These are phyloP conservation scores for Trypanosoma cruzi DNA, from an alignment of 208 protist genomes.

Conservation along the genomic window DNA sequence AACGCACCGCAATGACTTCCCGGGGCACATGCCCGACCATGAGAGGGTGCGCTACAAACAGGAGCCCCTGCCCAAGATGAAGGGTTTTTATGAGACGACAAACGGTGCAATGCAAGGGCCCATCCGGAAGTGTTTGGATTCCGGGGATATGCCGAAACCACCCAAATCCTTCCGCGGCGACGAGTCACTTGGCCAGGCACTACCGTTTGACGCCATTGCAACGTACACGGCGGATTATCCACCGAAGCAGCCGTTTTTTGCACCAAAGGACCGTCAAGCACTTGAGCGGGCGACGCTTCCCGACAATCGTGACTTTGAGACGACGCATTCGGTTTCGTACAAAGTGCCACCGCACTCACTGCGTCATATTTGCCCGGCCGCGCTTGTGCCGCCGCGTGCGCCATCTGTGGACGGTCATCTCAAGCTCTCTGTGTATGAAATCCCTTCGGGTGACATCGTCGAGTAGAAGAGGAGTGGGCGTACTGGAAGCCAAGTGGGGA, in stretches of 20 bases:
- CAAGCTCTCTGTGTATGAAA: constrained; percentile 88
- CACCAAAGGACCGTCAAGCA: constrained; percentile 28
- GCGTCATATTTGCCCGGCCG: constrained; percentile 72
- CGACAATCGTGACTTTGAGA: constrained; percentile 89
- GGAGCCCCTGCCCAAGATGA: constrained; percentile 77
- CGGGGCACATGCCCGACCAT: constrained; percentile 82
- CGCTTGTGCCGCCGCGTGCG: constrained; percentile 67
- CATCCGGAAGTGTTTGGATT: constrained; percentile 54
- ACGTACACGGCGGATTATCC: constrained; percentile 90
- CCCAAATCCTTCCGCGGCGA: constrained; percentile 79
- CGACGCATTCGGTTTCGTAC: constrained; percentile 61
- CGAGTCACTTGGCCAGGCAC: constrained; percentile 45
- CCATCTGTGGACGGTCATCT: constrained; percentile 83
- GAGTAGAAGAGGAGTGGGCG: constrained; percentile 18
- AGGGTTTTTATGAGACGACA: constrained; percentile 82
- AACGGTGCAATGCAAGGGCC: constrained; percentile 83
- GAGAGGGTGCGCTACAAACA: constrained; percentile 65
- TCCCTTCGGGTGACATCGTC: constrained; percentile 73
- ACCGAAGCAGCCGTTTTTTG: constrained; percentile 71
- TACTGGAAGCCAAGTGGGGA: neutral
- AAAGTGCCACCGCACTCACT: constrained; percentile 53
- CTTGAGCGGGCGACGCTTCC: constrained; percentile 33
- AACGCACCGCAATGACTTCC: constrained; percentile 89
- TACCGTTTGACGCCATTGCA: constrained; percentile 87
- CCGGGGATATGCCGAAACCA: constrained; percentile 57